phyloP scores from a whole-genome alignment of 768 basidiomycete genomes.

The Pisolithus orientalis region DNA sequence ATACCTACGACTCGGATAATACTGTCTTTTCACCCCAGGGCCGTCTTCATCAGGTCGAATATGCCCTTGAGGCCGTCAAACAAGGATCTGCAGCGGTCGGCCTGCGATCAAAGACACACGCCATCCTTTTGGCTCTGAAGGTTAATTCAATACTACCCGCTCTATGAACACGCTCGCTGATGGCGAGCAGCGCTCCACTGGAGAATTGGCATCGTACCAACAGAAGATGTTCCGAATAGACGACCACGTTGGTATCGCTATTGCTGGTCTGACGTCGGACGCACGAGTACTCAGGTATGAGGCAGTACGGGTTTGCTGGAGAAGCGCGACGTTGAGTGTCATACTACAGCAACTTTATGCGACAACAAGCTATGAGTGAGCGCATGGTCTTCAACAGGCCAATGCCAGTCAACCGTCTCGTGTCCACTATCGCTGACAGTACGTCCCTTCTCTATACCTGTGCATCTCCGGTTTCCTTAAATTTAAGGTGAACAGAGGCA shows the following conservation, averaged over 20 bases:
- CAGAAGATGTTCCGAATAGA: slow-evolving; percentile 99
- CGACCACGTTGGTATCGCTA: slow-evolving; percentile 98
- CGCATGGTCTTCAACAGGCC: slow-evolving; percentile 95
- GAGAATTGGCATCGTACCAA: slow-evolving; percentile 98
- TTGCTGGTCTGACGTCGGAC: slow-evolving; percentile 97
- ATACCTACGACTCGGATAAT: slow-evolving; percentile 98
- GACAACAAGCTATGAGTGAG: slow-evolving; percentile 94
- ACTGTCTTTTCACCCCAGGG: slow-evolving; percentile 97
- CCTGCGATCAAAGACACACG: slow-evolving; percentile 90
- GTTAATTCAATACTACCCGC: slow-evolving; percentile 33
- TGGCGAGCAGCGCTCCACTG: slow-evolving; percentile 79
- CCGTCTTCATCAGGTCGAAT: slow-evolving; percentile 94
- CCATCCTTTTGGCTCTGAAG: slow-evolving; percentile 89
- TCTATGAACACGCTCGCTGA: slow-evolving; percentile 3
- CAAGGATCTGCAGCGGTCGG: slow-evolving; percentile 99
- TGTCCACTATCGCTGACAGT: slow-evolving; percentile 94
- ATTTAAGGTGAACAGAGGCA: slow-evolving; percentile 57
- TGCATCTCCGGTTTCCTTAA: not conserved
- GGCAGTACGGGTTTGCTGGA: not conserved
- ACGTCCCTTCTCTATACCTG: slow-evolving; percentile 27
- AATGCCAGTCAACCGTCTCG: slow-evolving; percentile 89
- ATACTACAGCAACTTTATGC: slow-evolving; percentile 87
- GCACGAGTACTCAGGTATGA: slow-evolving; percentile 88
- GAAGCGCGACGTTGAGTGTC: not conserved
- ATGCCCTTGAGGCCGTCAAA: slow-evolving; percentile 98